Base-by-base conservation (phyloP, 352 stramenopile genomes). In the Phytophthora cactorum region DNA sequence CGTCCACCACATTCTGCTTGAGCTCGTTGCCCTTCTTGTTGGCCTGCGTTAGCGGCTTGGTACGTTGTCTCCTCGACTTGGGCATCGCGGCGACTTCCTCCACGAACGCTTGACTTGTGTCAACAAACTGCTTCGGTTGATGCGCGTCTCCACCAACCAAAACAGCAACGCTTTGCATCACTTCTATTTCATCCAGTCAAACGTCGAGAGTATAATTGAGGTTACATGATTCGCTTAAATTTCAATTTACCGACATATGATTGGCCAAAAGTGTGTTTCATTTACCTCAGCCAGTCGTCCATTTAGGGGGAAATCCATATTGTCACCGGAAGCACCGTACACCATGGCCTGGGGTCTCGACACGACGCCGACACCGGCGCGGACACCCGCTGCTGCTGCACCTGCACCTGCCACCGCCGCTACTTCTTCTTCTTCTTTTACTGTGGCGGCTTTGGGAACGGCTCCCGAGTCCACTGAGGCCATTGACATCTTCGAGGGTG, bases 21-120 rank as follows among this genome's bases (percentile, higher is more conserved):
- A 99, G 92, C 59, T 98, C 92, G 52, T 89, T 91, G 54, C 93
- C 98, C 75, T 98, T 98, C 77, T 99, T 98, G 59, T 97, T 97
- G 62, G 85, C 84, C 81, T 99, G 95, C 44, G 97, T 99, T 63
- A 99, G 79, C 64, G 86, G 79, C 62, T 98, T 97, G 45, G 86
- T 81, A 65, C 90, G 88, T 72, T 93, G 81, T 79, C 89, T 84
- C 85, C 87, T 90, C 47, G 89, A 97, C 72, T 92, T 92, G 52
- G 91, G 89, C 91, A 97, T 97, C 31, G 51, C 59, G 64, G 34
- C 15, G 34, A 36, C 27, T 52, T 52, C 22, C 10, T 34, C 2
- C 45, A 44, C 15, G 29, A 12, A 54, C 4, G 29, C 43, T 70
- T 68, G 38, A 25, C 51, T 68, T 68, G 51, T 62, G 55, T 61